A percentile compares a stretch with the other conserved stretches of the same genome.
These are phyloP conservation scores for Tilletiaria anomala DNA, from an alignment of 1,284 basidiomycete genomes.

Conservation along the genomic window DNA sequence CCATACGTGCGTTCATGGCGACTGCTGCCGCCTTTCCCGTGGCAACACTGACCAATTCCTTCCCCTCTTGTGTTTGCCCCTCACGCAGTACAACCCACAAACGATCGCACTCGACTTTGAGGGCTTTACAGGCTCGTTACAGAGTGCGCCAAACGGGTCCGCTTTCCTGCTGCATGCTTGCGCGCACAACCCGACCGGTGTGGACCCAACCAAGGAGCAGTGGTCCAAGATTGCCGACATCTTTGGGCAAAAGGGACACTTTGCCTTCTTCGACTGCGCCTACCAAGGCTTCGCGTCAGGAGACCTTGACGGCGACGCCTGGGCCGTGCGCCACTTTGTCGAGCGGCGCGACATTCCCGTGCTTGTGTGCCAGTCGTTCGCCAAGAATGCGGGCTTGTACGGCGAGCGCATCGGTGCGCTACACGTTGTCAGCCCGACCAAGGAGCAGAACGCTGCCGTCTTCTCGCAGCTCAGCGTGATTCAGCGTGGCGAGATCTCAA, in stretches of 20 bases:
- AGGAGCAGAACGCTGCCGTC: slow-evolving; percentile 21
- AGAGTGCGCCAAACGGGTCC: slow-evolving; percentile 53
- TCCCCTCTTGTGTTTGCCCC: neutral
- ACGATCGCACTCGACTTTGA: slow-evolving; percentile 75
- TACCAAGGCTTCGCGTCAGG: slow-evolving; percentile 87
- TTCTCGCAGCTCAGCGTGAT: slow-evolving; percentile 61
- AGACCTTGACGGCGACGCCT: slow-evolving; percentile 75
- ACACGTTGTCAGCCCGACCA: slow-evolving; percentile 19
- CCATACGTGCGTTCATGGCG: slow-evolving; percentile 36
- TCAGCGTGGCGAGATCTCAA: slow-evolving; percentile 80
- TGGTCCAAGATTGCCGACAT: slow-evolving; percentile 68
- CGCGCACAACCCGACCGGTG: slow-evolving; percentile 86
- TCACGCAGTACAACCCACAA: slow-evolving; percentile 55
- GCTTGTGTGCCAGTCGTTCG: slow-evolving; percentile 87
- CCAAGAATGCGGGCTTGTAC: slow-evolving; percentile 89
- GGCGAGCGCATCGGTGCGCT: slow-evolving; percentile 59
- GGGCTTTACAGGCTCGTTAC: slow-evolving; percentile 52
- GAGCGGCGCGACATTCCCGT: slow-evolving; percentile 52
- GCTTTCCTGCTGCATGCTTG: slow-evolving; percentile 83
- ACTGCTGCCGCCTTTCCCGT: neutral
- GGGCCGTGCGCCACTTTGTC: slow-evolving; percentile 82
- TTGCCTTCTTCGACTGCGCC: slow-evolving; percentile 85
- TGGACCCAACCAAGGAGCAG: slow-evolving; percentile 77
- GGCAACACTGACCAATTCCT: neutral
- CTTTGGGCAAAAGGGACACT: slow-evolving; percentile 63